Evolutionary conservation across 257 asterid species (phyloP).

Genomic region (Dorcoceras hygrometricum): DNA sequence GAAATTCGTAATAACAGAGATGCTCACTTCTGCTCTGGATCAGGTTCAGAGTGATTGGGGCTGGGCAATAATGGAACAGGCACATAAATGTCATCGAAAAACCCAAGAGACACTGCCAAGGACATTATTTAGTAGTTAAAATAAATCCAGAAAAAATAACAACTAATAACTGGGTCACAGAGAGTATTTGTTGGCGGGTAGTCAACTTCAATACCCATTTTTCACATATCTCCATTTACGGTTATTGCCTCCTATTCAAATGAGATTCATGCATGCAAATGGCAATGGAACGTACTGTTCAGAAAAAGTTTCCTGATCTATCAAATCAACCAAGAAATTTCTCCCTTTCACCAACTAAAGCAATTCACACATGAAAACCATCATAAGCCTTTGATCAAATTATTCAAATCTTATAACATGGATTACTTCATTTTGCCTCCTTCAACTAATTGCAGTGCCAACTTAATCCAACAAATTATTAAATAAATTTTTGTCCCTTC

Average conservation of each 20-base stretch:
- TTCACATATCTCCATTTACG: not conserved
- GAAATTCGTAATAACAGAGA: slow-evolving; percentile 19
- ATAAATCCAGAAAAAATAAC: slow-evolving; percentile 11
- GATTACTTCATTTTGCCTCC: no score
- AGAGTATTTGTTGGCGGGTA: not conserved
- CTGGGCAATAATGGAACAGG: slow-evolving; percentile 37
- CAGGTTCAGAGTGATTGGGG: slow-evolving; percentile 55
- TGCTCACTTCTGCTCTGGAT: slow-evolving; percentile 57
- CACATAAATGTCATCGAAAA: slow-evolving; percentile 71
- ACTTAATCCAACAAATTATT: no score
- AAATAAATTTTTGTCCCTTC: no score
- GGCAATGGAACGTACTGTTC: not conserved
- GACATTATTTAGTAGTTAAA: slow-evolving; percentile 15
- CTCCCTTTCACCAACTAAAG: not conserved
- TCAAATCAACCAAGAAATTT: not conserved
- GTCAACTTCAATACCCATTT: not conserved
- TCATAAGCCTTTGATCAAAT: not conserved
- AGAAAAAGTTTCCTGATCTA: slow-evolving; percentile 5
- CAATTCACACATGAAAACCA: not conserved
- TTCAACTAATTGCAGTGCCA: no score
- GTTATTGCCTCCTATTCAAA: no score
- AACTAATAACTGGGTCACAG: not conserved
- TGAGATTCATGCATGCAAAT: not conserved
- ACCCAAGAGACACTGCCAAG: slow-evolving; percentile 79
- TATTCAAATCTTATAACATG: no score